phyloP scores from a whole-genome alignment of 164 flowering plant species.

The Dillenia turbinata region DNA sequence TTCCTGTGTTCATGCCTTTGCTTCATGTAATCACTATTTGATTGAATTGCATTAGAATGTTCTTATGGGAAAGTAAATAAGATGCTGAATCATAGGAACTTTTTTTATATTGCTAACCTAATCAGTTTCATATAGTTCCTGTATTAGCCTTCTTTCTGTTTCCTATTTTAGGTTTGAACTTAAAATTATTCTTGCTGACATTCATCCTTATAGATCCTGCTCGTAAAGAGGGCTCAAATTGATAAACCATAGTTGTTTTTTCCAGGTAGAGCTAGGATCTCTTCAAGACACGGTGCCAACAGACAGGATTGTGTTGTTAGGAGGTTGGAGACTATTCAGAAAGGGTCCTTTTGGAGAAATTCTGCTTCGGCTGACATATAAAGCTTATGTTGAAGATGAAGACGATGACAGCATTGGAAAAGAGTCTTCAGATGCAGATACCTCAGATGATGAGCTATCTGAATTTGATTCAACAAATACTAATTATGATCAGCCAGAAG shows the following conservation, averaged over 20 bases:
- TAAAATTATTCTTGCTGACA: background rate
- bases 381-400: slow-evolving; percentile 98
- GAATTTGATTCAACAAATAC: slow-evolving; percentile 48
- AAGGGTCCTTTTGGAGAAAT: slow-evolving; percentile 74
- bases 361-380: slow-evolving; percentile 82
- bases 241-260: background rate
- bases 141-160: background rate
- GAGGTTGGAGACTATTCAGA: slow-evolving; percentile 68
- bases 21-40: no score
- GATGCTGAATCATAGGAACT: no score
- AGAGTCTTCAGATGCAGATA: slow-evolving; percentile 40
- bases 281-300: slow-evolving; percentile 92
- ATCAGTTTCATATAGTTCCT: no score
- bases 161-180: background rate
- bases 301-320: slow-evolving; percentile 66
- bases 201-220: background rate
- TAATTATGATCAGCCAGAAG: slow-evolving; percentile 20
- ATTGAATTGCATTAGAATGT: no score
- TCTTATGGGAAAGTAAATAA: no score
- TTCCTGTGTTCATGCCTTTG: no score
- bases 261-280: slow-evolving; percentile 79
- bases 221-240: background rate
- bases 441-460: slow-evolving; percentile 68
- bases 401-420: slow-evolving; percentile 61
- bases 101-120: no score